Percentiles rank a stretch among this genome's conserved stretches.
These are phyloP conservation scores for maize (Zea mays) DNA, from an alignment of 176 grass and related monocot genomes.

Conservation along the genomic window Zm-B73-REFERENCE-NAM-5.0 NC_050101.1:144374001-144374500, in stretches of 20 bases:
- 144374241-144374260: slow-evolving; percentile 5
- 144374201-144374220: slow-evolving; percentile 4
- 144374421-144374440: slow-evolving; percentile 5
- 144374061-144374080: slow-evolving; percentile 97
- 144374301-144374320: slow-evolving; percentile 6
- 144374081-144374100: slow-evolving; percentile 96
- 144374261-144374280: not conserved
- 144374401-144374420: slow-evolving; percentile 53
- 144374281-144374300: not conserved
- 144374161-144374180: not conserved
- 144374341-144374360: slow-evolving; percentile 73
- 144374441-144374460: slow-evolving; percentile 29
- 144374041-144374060: slow-evolving; percentile 93
- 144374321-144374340: slow-evolving; percentile 20
- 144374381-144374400: slow-evolving; percentile 98
- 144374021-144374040: slow-evolving; percentile 87
- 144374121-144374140: slow-evolving; percentile 91
- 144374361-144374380: slow-evolving; percentile 91
- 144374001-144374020: slow-evolving; percentile 83
- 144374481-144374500: slow-evolving; percentile 87
- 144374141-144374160: not conserved
- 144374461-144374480: slow-evolving; percentile 19
- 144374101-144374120: slow-evolving; percentile 91
- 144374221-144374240: slow-evolving; percentile 10
- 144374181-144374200: slow-evolving; percentile 5